Percentiles rank a stretch among this genome's conserved stretches.
Conservation (phyloP, 2,329 filamentous ascomycete genomes). For the Beauveria australis region DNA sequence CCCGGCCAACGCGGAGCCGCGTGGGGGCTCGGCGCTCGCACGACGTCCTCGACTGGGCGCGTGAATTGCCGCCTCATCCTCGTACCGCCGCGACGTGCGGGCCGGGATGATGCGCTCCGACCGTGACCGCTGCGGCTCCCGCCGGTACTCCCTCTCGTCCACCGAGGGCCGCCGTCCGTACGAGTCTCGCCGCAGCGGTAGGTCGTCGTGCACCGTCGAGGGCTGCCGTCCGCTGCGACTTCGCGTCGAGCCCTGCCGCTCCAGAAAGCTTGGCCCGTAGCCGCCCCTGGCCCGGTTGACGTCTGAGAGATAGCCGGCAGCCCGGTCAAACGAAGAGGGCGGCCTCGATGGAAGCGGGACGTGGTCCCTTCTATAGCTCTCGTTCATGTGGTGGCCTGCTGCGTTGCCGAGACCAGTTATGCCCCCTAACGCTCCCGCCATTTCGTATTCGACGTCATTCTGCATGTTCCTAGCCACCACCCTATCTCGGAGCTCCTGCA, state of each 20-base stretch:
- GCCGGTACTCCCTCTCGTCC: conserved; percentile 1
- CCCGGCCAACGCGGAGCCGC: conserved; percentile 38
- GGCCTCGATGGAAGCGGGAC: conserved; percentile 15
- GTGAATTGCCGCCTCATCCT: conserved; percentile 23
- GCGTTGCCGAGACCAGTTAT: conserved; percentile 41
- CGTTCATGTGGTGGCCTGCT: conserved; percentile 51
- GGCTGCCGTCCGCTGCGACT: conserved; percentile 5
- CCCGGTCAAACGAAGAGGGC: conserved; percentile 19
- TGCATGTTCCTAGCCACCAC: conserved; percentile 29
- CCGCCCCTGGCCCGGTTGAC: conserved; percentile 36
- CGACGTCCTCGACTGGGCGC: conserved; percentile 22
- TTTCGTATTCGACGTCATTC: conserved; percentile 29
- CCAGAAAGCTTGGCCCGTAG: conserved; percentile 34
- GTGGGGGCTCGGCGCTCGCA: conserved; percentile 21
- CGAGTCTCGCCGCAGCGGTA: background rate
- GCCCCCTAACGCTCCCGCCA: conserved; percentile 26
- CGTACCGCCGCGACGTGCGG: conserved; percentile 18
- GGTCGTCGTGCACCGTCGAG: background rate
- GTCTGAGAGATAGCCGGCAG: conserved; percentile 35
- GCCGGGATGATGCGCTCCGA: conserved; percentile 7
- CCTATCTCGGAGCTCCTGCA: conserved; percentile 40
- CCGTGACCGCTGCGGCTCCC: background rate
- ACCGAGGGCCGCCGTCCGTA: background rate
- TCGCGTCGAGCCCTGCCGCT: conserved; percentile 42
- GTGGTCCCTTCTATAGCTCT: conserved; percentile 39